Evolutionary conservation across 495 filamentous ascomycete species (phyloP).

Genomic region (Penicillium subrubescens): DNA sequence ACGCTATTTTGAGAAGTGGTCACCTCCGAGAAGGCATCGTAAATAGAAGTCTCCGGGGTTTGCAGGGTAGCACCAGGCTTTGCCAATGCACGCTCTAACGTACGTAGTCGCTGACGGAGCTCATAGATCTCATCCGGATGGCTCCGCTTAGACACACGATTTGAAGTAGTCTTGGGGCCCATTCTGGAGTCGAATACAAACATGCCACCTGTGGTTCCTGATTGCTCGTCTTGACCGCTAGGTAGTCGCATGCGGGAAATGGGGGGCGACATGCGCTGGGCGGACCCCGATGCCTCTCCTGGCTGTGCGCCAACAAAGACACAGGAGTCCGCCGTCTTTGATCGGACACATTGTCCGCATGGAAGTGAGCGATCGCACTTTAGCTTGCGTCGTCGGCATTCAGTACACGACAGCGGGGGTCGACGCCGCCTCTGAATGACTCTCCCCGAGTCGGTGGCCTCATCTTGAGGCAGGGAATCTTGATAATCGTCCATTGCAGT

Average conservation of each 20-base stretch:
- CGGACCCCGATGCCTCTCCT: conserved; percentile 11
- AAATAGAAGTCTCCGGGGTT: conserved; percentile 33
- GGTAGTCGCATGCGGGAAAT: conserved; percentile 22
- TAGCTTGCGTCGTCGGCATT: conserved; percentile 67
- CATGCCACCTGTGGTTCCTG: conserved; percentile 28
- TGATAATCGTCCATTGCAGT: conserved; percentile 11
- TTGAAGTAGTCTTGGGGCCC: conserved; percentile 26
- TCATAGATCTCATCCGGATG: conserved; percentile 39
- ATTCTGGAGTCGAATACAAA: conserved; percentile 45
- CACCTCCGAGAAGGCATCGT: conserved; percentile 27
- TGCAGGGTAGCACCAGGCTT: conserved; percentile 22
- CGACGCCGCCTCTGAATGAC: conserved; percentile 37
- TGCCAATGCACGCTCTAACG: conserved; percentile 33
- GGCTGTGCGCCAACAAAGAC: conserved; percentile 35
- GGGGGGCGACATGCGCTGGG: conserved; percentile 18
- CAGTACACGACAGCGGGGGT: conserved; percentile 45
- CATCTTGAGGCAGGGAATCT: conserved; percentile 7
- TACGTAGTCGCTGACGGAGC: conserved; percentile 34
- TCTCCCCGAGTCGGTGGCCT: conserved; percentile 17
- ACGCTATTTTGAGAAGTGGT: conserved; percentile 18
- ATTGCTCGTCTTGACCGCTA: conserved; percentile 19
- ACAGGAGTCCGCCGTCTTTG: conserved; percentile 40
- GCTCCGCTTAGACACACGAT: conserved; percentile 34
- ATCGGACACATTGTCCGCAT: conserved; percentile 65
- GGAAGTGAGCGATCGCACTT: conserved; percentile 69